Evolutionary conservation across 2,329 filamentous ascomycete genomes (phyloP), one percentile per base, ranked within the genome.

Genomic region (Sporothrix schenckii): DNA sequence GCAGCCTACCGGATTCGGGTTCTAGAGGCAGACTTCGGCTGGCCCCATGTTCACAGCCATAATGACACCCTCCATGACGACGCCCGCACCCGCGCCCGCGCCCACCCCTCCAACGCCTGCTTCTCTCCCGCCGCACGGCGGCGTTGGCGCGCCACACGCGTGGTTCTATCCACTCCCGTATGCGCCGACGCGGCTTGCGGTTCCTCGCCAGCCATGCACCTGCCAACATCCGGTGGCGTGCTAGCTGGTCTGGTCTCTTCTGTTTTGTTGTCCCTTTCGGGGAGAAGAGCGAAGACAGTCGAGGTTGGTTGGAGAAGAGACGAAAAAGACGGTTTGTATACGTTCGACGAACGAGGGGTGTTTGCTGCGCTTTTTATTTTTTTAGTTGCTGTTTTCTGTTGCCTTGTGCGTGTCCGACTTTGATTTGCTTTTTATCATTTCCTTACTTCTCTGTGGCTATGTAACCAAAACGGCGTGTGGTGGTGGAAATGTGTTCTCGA

Each of bases 1-100:
- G 71, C 94, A 97, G 83, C 87, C 92, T 68, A 98, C 94, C 74
- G 93, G 92, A 72, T 94, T 88, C 81, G 86, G 86, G 74, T 88
- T 82, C 79, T 89, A 88, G 77, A 77, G 66, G 75, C 74, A 74
- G 72, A 73, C 73, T 71, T 73, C 74, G 75, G 76, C 77, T 66
- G 67, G 71, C 66, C 68, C 68, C 30, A 30, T 44, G 21, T 49
- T 49, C 24, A 27, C 58, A 53, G 65, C 49, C 10, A 52, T 56
- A 68, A 68, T 68, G 66, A 68, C 66, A 27, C 66, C 50, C 39
- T 30, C 49, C 27, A 50, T 66, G 61, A 66, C 47, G 63, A 66
- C 63, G 27, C 13, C 44, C 2, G n/a, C 44, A n/a, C 14, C 61
- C 16, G 9, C 24, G 16, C 3, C 41, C n/a, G 3, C 60, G n/a